Percentiles rank a stretch among this genome's conserved stretches.
Conservation (phyloP, 2,329 filamentous ascomycete species). For the Metarhizium guizhouense region DNA sequence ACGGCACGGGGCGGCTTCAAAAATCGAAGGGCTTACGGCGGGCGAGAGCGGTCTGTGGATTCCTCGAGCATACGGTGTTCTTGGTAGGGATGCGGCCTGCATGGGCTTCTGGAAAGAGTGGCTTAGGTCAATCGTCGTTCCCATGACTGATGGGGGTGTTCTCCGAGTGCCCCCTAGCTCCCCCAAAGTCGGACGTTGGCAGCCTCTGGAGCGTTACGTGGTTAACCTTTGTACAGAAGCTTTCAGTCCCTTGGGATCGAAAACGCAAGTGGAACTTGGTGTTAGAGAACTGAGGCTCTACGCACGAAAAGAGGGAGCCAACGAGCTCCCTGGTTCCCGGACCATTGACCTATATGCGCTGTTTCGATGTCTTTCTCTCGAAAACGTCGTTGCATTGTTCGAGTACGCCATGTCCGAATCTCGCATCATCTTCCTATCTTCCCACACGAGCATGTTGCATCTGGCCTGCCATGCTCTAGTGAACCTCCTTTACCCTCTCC, state of each 20-base stretch:
- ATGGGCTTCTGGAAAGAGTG: slow-evolving; percentile 98
- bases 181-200: slow-evolving; percentile 86
- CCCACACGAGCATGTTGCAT: slow-evolving; percentile 93
- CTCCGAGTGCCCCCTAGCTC: slow-evolving; percentile 80
- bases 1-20: slow-evolving; percentile 87
- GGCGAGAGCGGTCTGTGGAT: slow-evolving; percentile 96
- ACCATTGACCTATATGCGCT: slow-evolving; percentile 89
- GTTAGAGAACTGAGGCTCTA: slow-evolving; percentile 86
- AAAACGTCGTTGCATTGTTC: slow-evolving; percentile 86
- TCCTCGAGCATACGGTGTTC: slow-evolving; percentile 83
- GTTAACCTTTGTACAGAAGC: slow-evolving; percentile 95
- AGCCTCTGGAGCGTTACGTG: slow-evolving; percentile 91
- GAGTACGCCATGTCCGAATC: slow-evolving; percentile 91
- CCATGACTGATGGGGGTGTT: slow-evolving; percentile 84
- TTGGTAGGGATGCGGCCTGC: slow-evolving; percentile 75
- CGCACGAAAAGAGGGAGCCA: slow-evolving; percentile 82
- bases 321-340: slow-evolving; percentile 86
- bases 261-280: slow-evolving; percentile 89
- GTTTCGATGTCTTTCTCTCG: slow-evolving; percentile 81
- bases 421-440: slow-evolving; percentile 91
- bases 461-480: slow-evolving; percentile 81
- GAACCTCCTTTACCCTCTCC: slow-evolving; percentile 79
- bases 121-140: slow-evolving; percentile 86
- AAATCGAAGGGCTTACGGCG: slow-evolving; percentile 92
- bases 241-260: slow-evolving; percentile 82